Percentiles rank a stretch among this genome's conserved stretches.
Evolutionary conservation across 2,329 filamentous ascomycete species (phyloP).

Genomic region (Stenocarpella maydis): DNA sequence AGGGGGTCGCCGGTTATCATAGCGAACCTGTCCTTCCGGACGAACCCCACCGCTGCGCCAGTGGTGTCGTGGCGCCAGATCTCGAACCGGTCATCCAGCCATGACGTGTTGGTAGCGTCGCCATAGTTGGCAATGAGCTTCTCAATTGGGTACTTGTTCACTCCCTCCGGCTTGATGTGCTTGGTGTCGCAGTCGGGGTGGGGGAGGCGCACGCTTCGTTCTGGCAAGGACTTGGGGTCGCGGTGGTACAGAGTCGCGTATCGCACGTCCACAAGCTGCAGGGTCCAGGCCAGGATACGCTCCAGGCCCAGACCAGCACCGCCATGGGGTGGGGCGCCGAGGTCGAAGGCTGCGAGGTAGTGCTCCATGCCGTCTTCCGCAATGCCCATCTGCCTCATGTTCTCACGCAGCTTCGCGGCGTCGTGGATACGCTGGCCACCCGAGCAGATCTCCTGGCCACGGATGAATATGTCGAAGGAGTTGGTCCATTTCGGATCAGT

Average conservation of each 20-base stretch:
- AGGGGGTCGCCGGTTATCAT: constrained; percentile 89
- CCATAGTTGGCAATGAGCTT: constrained; percentile 95
- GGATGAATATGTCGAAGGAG: constrained; percentile 94
- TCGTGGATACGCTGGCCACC: constrained; percentile 95
- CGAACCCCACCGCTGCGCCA: constrained; percentile 86
- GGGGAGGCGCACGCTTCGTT: constrained; percentile 71
- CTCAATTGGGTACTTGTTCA: constrained; percentile 63
- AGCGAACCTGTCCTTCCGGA: constrained; percentile 77
- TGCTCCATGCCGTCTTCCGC: constrained; percentile 86
- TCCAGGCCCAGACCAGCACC: constrained; percentile 91
- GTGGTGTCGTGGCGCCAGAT: constrained; percentile 84
- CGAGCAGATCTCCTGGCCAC: constrained; percentile 91
- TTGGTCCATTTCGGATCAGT: constrained; percentile 79
- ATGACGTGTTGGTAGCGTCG: constrained; percentile 92
- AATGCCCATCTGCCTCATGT: constrained; percentile 79
- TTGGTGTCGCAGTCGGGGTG: constrained; percentile 88
- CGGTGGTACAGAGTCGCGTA: constrained; percentile 87
- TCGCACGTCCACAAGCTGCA: constrained; percentile 88
- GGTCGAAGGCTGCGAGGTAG: constrained; percentile 88
- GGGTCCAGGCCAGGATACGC: constrained; percentile 84
- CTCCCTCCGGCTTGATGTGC: constrained; percentile 53
- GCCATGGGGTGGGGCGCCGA: constrained; percentile 87
- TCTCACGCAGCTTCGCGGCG: constrained; percentile 74
- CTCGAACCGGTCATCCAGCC: constrained; percentile 87
- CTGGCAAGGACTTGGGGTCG: constrained; percentile 86